Evolutionary conservation across 495 filamentous ascomycete genomes (phyloP).

Genomic region (Hypoxylon subgilvum): DNA sequence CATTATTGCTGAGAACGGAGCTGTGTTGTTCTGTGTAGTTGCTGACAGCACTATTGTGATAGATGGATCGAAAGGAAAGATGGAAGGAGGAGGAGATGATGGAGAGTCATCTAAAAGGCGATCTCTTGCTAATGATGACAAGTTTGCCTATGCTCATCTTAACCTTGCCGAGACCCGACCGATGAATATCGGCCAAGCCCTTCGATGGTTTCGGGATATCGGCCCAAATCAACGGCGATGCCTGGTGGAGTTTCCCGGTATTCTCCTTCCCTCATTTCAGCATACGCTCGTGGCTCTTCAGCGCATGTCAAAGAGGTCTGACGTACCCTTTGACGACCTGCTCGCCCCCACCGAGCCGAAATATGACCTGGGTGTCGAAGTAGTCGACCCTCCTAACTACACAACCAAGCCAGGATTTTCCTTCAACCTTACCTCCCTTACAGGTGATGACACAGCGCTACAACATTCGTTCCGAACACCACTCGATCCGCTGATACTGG

Average conservation of each 20-base stretch:
- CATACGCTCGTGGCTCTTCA: constrained; percentile 71
- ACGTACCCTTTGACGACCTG: constrained; percentile 67
- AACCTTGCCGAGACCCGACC: constrained; percentile 40
- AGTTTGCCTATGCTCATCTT: constrained; percentile 35
- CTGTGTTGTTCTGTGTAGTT: constrained; percentile 63
- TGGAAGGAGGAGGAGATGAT: neutral
- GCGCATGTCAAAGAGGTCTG: constrained; percentile 53
- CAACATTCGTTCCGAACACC: constrained; percentile 44
- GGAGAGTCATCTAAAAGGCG: constrained; percentile 5
- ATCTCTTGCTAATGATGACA: constrained; percentile 38
- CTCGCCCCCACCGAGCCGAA: constrained; percentile 52
- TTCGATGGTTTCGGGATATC: constrained; percentile 36
- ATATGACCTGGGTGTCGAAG: constrained; percentile 2
- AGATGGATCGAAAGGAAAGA: constrained; percentile 7
- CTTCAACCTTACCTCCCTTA: constrained; percentile 60
- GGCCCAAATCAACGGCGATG: constrained; percentile 37
- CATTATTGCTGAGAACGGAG: constrained; percentile 54
- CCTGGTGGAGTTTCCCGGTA: constrained; percentile 73
- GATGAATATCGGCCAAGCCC: constrained; percentile 39
- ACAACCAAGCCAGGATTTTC: constrained; percentile 55
- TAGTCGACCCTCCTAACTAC: constrained; percentile 61
- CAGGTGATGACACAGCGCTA: constrained; percentile 44
- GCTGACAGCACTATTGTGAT: constrained; percentile 43
- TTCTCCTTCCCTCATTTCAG: constrained; percentile 71
- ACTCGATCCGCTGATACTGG: constrained; percentile 50